Percentiles rank a stretch among this genome's conserved stretches.
Evolutionary conservation across 2,329 filamentous ascomycete species (phyloP).

Genomic region (Biscogniauxia marginata): DNA sequence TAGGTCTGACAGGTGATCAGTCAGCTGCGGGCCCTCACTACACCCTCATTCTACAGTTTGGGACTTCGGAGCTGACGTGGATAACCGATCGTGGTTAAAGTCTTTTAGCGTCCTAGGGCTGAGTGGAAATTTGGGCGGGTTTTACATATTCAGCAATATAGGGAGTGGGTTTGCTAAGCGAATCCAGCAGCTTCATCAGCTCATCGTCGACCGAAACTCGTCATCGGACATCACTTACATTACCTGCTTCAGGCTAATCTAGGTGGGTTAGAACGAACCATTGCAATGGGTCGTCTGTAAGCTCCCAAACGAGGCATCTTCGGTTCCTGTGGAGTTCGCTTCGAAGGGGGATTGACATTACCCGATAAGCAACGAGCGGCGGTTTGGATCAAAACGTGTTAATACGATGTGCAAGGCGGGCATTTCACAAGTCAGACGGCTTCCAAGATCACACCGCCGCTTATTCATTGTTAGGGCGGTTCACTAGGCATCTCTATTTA

Average conservation of each 20-base stretch:
- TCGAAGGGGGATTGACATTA: background rate
- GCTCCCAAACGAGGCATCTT: background rate
- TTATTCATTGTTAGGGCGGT: background rate
- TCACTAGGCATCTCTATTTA: background rate
- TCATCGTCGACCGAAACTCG: background rate
- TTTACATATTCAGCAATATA: background rate
- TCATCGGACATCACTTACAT: background rate
- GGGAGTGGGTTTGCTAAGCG: slow-evolving; percentile 5
- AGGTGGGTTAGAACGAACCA: background rate
- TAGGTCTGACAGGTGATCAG: background rate
- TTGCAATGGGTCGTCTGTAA: background rate
- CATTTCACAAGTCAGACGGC: background rate
- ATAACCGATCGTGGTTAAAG: slow-evolving; percentile 14
- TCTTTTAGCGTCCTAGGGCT: slow-evolving; percentile 11
- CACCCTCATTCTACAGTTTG: slow-evolving; percentile 9
- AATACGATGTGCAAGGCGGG: background rate
- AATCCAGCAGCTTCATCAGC: slow-evolving; percentile 1
- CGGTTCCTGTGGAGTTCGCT: background rate
- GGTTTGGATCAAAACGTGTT: background rate
- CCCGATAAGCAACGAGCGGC: background rate
- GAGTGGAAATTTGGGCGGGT: slow-evolving; percentile 9
- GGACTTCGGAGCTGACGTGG: slow-evolving; percentile 8
- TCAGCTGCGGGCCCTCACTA: slow-evolving; percentile 1
- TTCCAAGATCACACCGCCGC: background rate
- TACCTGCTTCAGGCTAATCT: background rate